Evolutionary conservation across 2,329 filamentous ascomycete genomes (phyloP).

Genomic region (Xylogone sp.): DNA sequence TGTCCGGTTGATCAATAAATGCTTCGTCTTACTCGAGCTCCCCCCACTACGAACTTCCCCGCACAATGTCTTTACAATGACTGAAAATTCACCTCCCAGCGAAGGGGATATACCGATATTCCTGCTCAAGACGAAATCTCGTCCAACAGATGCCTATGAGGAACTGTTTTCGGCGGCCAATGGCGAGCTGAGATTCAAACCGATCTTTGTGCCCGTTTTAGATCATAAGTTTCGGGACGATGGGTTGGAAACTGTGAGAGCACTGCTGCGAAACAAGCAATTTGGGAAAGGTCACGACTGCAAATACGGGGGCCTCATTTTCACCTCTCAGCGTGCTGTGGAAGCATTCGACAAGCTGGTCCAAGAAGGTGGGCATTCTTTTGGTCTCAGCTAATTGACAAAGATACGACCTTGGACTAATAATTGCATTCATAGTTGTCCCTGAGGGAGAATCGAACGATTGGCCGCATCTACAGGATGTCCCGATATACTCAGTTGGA

Average conservation of each 20-base stretch:
- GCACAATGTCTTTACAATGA: conserved; percentile 17
- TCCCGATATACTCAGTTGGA: conserved; percentile 73
- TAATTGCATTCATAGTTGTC: background rate
- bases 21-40: no score
- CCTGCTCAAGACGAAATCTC: conserved; percentile 74
- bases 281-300: conserved; percentile 35
- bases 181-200: conserved; percentile 47
- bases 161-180: conserved; percentile 54
- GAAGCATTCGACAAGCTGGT: conserved; percentile 70
- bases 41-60: no score
- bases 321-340: conserved; percentile 80
- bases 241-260: conserved; percentile 50
- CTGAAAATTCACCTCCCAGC: conserved; percentile 4
- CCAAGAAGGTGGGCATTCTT: conserved; percentile 35
- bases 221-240: conserved; percentile 64
- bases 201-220: conserved; percentile 72
- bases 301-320: conserved; percentile 72
- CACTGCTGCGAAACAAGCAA: conserved; percentile 40
- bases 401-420: no score
- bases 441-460: conserved; percentile 8
- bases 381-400: no score
- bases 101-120: conserved; percentile 51
- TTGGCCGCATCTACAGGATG: conserved; percentile 52
- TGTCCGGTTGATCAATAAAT: no score
- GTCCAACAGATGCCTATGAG: conserved; percentile 67